phyloP scores from a whole-genome alignment of 495 filamentous ascomycete genomes.

The Neurospora hispaniola region DNA sequence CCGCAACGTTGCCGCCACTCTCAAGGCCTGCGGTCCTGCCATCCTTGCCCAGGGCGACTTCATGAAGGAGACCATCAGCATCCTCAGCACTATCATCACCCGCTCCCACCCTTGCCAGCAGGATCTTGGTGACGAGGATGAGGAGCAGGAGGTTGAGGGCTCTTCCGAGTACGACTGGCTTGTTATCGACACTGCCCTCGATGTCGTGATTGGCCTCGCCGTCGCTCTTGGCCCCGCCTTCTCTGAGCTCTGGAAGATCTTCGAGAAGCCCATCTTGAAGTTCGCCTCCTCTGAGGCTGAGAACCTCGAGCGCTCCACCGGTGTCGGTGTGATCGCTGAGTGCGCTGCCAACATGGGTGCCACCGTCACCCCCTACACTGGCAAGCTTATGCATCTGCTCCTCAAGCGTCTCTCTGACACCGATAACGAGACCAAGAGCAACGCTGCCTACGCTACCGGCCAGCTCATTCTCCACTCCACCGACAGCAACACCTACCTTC shows the following conservation, averaged over 20 bases:
- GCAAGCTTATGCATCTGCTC: constrained; percentile 64
- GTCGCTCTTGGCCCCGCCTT: constrained; percentile 74
- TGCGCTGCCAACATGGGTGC: constrained; percentile 77
- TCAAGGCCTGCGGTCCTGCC: constrained; percentile 84
- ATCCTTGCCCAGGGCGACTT: constrained; percentile 63
- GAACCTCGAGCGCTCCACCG: constrained; percentile 73
- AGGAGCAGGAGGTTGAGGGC: constrained; percentile 55
- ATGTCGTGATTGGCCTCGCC: constrained; percentile 75
- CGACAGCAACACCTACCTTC: constrained; percentile 57
- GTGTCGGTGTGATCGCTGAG: constrained; percentile 86
- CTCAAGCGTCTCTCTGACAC: constrained; percentile 82
- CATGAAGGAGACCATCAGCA: constrained; percentile 45
- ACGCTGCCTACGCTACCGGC: constrained; percentile 83
- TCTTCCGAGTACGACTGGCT: constrained; percentile 97
- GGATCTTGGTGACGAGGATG: constrained; percentile 71
- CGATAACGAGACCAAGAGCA: constrained; percentile 86
- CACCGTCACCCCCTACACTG: constrained; percentile 66
- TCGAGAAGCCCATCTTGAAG: constrained; percentile 81
- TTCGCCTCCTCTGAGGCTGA: constrained; percentile 71
- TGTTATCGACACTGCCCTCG: constrained; percentile 85
- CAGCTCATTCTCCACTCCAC: constrained; percentile 72
- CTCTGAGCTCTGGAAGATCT: constrained; percentile 80
- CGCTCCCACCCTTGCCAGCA: constrained; percentile 88
- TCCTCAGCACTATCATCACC: constrained; percentile 67
- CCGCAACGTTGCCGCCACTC: constrained; percentile 81